Conservation (phyloP, 2,329 filamentous ascomycete genomes). For the Sporothrix pallida region DNA sequence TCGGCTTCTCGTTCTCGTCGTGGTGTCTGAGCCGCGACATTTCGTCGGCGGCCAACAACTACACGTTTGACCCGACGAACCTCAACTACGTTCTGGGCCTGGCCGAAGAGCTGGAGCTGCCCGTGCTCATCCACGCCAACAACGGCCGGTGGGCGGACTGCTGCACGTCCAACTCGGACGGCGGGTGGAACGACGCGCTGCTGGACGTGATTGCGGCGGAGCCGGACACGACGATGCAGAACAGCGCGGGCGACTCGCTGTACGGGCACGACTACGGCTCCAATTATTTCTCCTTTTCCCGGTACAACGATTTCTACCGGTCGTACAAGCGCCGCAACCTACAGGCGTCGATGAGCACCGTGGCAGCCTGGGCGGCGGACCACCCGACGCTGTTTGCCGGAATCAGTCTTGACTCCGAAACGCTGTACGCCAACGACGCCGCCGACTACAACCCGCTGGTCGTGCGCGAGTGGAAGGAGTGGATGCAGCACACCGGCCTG, state of each 20-base stretch:
- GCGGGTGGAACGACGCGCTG: slow-evolving; percentile 25
- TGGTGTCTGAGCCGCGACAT: slow-evolving; percentile 13
- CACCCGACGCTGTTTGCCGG: slow-evolving; percentile 12
- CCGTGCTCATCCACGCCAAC: slow-evolving; percentile 17
- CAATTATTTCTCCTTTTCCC: slow-evolving; percentile 19
- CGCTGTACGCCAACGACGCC: slow-evolving; percentile 22
- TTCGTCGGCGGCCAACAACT: slow-evolving; percentile 17
- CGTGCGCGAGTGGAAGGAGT: slow-evolving; percentile 23
- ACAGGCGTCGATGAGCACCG: slow-evolving; percentile 10
- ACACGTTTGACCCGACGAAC: slow-evolving; percentile 21
- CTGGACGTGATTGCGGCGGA: slow-evolving; percentile 22
- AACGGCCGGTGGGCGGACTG: slow-evolving; percentile 25
- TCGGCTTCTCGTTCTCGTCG: slow-evolving; percentile 22
- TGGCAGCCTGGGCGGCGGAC: background rate
- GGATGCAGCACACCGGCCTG: slow-evolving; percentile 21
- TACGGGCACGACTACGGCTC: slow-evolving; percentile 10
- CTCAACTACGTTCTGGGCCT: slow-evolving; percentile 1
- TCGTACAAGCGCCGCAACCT: slow-evolving; percentile 18
- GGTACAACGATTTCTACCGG: slow-evolving; percentile 1
- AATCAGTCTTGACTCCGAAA: slow-evolving; percentile 22
- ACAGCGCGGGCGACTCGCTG: slow-evolving; percentile 19
- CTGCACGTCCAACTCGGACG: slow-evolving; percentile 24
- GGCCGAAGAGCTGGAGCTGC: background rate
- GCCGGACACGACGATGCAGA: slow-evolving; percentile 7
- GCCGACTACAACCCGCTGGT: slow-evolving; percentile 25